Conservation (phyloP, 169 alveolate species). For the Eimeria sp. region DNA sequence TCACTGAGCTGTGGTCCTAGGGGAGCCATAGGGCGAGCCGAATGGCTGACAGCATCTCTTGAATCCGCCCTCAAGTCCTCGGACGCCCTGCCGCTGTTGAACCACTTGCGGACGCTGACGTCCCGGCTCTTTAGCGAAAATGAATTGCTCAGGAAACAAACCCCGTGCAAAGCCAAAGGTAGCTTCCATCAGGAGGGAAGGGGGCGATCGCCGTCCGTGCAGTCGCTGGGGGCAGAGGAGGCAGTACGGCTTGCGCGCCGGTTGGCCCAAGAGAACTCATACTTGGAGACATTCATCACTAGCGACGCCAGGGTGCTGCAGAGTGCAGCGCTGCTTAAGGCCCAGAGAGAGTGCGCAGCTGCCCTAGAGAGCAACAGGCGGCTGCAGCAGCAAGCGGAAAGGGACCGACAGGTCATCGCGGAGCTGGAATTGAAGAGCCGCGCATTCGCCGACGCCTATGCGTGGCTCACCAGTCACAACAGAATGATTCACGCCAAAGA, state of each 20-base stretch:
- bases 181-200: background rate
- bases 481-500: constrained; percentile 63
- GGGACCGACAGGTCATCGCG: constrained; percentile 46
- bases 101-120: constrained; percentile 56
- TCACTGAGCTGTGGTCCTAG: background rate
- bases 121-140: constrained; percentile 47
- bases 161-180: background rate
- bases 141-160: background rate
- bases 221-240: constrained; percentile 1
- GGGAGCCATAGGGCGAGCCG: background rate
- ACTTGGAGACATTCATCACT: constrained; percentile 34
- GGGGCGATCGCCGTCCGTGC: background rate
- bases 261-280: constrained; percentile 30
- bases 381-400: constrained; percentile 49
- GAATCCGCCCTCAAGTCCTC: constrained; percentile 44
- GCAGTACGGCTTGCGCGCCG: constrained; percentile 11
- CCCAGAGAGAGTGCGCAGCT: constrained; percentile 24
- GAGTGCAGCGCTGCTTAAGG: constrained; percentile 27
- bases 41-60: constrained; percentile 48
- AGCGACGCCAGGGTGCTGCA: constrained; percentile 42
- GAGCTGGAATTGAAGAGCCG: constrained; percentile 76
- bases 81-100: constrained; percentile 40
- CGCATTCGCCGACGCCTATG: constrained; percentile 65
- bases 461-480: constrained; percentile 75
- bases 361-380: constrained; percentile 66